Percentiles rank a stretch among this genome's conserved stretches.
Evolutionary conservation across 139 green algal genomes (phyloP).

Genomic region (Chlorella sp.): DNA sequence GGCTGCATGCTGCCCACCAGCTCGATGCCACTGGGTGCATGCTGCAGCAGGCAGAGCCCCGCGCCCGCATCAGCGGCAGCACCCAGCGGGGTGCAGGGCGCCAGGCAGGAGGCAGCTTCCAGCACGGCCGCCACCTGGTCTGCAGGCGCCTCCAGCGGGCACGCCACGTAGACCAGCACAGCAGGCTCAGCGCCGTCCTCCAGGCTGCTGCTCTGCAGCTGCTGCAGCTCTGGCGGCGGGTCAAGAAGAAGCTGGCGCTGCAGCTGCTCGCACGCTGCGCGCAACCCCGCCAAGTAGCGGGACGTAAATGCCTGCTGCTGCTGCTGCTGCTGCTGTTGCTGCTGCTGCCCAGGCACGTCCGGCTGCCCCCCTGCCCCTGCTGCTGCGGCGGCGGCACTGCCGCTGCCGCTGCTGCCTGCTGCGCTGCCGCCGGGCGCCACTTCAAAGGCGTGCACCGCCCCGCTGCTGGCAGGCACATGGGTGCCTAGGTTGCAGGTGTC

Average conservation of each 20-base stretch:
- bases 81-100: conserved; percentile 28
- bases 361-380: not conserved
- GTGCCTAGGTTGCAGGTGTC: conserved; percentile 29
- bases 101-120: conserved; percentile 28
- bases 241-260: conserved; percentile 25
- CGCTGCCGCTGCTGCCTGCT: not conserved
- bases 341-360: not conserved
- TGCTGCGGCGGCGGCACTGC: not conserved
- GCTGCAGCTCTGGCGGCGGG: conserved; percentile 17
- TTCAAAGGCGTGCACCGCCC: not conserved
- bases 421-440: not conserved
- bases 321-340: not conserved
- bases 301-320: not conserved
- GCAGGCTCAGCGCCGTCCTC: not conserved
- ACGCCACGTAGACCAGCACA: conserved; percentile 26
- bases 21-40: not conserved
- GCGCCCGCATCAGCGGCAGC: not conserved
- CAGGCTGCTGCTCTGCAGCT: not conserved
- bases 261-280: conserved; percentile 20
- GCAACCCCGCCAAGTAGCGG: conserved; percentile 19
- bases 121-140: conserved; percentile 13
- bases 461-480: conserved; percentile 2
- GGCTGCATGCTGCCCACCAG: not conserved
- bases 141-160: not conserved
- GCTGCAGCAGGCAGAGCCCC: not conserved